These are phyloP conservation scores for Carex myosuroides DNA, from an alignment of 176 grass and related monocot species.

Conservation along the genomic window DNA sequence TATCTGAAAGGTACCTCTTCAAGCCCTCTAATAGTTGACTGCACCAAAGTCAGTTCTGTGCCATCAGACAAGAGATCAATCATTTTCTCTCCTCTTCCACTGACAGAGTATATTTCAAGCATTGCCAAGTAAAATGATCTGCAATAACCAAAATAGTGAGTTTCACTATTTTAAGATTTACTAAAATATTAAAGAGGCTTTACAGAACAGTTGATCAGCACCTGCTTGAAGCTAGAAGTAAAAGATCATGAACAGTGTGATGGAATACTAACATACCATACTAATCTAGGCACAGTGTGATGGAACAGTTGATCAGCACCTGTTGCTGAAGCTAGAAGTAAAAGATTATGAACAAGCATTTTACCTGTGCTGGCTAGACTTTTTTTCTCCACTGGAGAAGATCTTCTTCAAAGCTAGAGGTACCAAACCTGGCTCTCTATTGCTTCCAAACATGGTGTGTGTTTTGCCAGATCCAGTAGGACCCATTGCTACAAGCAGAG, in stretches of 20 bases:
- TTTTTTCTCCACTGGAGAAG: conserved; percentile 29
- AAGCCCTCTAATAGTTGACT: conserved; percentile 70
- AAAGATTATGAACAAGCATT: background rate
- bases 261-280: background rate
- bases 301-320: background rate
- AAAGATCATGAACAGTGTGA: background rate
- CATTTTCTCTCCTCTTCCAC: conserved; percentile 69
- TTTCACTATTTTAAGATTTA: conserved; percentile 8
- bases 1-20: conserved; percentile 55
- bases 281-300: background rate
- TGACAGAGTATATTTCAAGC: conserved; percentile 75
- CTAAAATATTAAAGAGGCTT: background rate
- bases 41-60: conserved; percentile 50
- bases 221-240: background rate
- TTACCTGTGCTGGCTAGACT: conserved; percentile 25
- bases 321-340: background rate
- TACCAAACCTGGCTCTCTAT: conserved; percentile 58
- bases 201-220: background rate
- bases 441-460: conserved; percentile 65
- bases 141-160: conserved; percentile 19
- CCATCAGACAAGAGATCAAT: conserved; percentile 62
- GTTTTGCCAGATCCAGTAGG: conserved; percentile 89
- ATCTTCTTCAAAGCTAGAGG: conserved; percentile 49
- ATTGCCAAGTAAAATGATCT: conserved; percentile 71
- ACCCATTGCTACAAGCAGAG: conserved; percentile 66